Evolutionary conservation across 192 early-diverging fungal genomes (phyloP).

Genomic region (Entomortierella parvispora): DNA sequence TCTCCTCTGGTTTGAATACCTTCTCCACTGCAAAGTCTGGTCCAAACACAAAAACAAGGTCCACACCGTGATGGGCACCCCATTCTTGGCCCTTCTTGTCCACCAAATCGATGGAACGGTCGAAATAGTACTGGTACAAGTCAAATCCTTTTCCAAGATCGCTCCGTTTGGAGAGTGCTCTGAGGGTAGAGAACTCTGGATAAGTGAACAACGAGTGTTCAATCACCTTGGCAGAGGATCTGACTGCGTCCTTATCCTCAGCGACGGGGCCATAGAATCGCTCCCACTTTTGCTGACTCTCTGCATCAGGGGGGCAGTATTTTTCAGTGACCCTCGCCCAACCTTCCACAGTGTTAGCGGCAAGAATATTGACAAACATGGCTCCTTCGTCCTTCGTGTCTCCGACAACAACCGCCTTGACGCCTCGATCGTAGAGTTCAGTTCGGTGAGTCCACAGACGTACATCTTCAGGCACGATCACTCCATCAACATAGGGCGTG

Average conservation of each 20-base stretch:
- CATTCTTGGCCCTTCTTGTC: neutral
- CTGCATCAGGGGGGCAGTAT: conserved; percentile 17
- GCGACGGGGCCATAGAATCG: conserved; percentile 10
- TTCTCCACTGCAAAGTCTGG: conserved; percentile 12
- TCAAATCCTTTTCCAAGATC: conserved; percentile 12
- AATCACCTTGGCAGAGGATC: neutral
- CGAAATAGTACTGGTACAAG: conserved; percentile 32
- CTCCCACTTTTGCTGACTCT: conserved; percentile 15
- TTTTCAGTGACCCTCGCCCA: conserved; percentile 6
- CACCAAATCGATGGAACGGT: conserved; percentile 14
- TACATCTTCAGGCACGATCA: conserved; percentile 23
- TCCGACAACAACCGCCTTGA: conserved; percentile 25
- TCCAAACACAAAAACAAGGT: conserved; percentile 39
- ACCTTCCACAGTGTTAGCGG: neutral
- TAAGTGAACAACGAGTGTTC: conserved; percentile 6
- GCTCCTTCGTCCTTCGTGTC: conserved; percentile 22
- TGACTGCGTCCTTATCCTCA: conserved; percentile 9
- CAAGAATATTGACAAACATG: conserved; percentile 14
- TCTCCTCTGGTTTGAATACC: conserved; percentile 23
- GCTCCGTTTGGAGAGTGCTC: conserved; percentile 26
- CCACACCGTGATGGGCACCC: conserved; percentile 36
- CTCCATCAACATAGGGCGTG: conserved; percentile 25
- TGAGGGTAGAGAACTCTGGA: conserved; percentile 10
- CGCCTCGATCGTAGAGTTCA: conserved; percentile 17
- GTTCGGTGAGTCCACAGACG: conserved; percentile 13